Evolutionary conservation across 257 asterid genomes (phyloP), one percentile per base, ranked within the genome.

Genomic region (Solanum megistacrolobum): DNA sequence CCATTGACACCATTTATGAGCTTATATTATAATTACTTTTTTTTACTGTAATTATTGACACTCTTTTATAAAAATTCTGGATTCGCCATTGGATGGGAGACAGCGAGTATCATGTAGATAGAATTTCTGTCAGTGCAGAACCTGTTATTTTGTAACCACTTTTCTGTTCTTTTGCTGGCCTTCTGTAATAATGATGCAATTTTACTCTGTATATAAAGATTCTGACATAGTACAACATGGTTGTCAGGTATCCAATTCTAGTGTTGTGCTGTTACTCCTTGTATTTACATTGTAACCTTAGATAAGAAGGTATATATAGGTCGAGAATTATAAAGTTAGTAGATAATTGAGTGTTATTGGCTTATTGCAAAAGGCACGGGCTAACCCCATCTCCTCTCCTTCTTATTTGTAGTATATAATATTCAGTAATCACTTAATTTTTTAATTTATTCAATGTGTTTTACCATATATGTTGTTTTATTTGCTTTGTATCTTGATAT

Each of bases 41-140:
- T 41, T 41, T 41, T 41, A 41, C 5, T 3, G 1, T 41, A 41
- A 12, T 43, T 43, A 43, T 43, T 43, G 52, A 43, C 0, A 43
- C 1, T 0, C 18, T 0, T 43, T 4, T 43, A 43, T 43, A 43
- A 43, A 43, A 4, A 1, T 12, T 43, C 0, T 43, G 6, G 1
- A 43, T 43, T 0, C 18, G 52, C 0, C 52, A 43, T 5, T 12
- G 2, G 0, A 43, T 0, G 0, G 16, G 18, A 43, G 18, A 43
- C 4, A 43, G 1, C 18, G 13, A 13, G 20, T 46, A 13, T 46
- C 20, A 46, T 13, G 58, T 46, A 46, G 2, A 46, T 12, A 46
- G 5, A 46, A 46, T 13, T 46, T 16, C 20, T 48, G 66, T 58
- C 27, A 7, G 66, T 23, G 69, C 69, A 60, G 29, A 60, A 23